A percentile compares a stretch with the other conserved stretches of the same genome.
Conservation (phyloP, 2,329 filamentous ascomycete genomes). For the Penicillium corylophilum region DNA sequence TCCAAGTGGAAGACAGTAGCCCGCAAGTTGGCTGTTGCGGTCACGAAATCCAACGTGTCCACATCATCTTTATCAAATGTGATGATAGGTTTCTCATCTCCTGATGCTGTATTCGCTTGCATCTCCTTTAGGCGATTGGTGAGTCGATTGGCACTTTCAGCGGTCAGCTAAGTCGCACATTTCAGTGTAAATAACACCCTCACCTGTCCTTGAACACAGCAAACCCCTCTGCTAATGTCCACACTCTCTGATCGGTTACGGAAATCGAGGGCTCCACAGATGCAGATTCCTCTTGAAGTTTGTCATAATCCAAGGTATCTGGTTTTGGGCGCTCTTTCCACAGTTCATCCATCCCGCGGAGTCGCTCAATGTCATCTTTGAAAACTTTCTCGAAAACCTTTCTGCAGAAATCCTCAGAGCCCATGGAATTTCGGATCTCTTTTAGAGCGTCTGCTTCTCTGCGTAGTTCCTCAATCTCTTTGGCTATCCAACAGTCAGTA, state of each 20-base stretch:
- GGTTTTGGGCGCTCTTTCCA: constrained; percentile 83
- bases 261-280: constrained; percentile 55
- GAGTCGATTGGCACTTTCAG: constrained; percentile 65
- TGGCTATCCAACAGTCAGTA: constrained; percentile 44
- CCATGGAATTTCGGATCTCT: constrained; percentile 77
- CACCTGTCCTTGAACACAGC: constrained; percentile 78
- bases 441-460: constrained; percentile 82
- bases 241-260: constrained; percentile 69
- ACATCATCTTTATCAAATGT: constrained; percentile 96
- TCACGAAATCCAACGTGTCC: constrained; percentile 92
- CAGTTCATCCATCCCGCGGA: constrained; percentile 90
- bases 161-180: constrained; percentile 11
- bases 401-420: constrained; percentile 71
- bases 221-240: constrained; percentile 82
- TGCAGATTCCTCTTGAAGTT: constrained; percentile 55
- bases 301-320: constrained; percentile 68
- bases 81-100: constrained; percentile 57
- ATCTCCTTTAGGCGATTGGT: constrained; percentile 69
- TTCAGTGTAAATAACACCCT: neutral
- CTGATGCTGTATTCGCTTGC: constrained; percentile 51
- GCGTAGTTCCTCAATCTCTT: constrained; percentile 84
- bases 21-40: constrained; percentile 84
- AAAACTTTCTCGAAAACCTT: constrained; percentile 94
- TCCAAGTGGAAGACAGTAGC: constrained; percentile 89
- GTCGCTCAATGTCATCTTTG: constrained; percentile 74